Evolutionary conservation across 768 basidiomycete species (phyloP).

Genomic region (Pleurotus giganteus): DNA sequence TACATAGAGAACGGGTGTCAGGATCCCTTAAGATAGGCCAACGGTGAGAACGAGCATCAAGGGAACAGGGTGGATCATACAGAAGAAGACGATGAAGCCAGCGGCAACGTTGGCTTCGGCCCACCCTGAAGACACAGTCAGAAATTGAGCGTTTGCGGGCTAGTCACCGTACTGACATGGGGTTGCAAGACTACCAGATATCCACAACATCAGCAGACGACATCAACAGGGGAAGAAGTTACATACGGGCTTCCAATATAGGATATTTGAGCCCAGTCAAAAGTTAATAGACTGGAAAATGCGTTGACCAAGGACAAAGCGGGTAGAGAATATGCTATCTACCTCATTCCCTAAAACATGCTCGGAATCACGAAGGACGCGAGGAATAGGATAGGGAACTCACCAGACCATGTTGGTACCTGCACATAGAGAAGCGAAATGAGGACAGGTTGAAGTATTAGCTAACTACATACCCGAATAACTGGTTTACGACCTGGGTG

Average conservation of each 20-base stretch:
- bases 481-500: slow-evolving; percentile 53
- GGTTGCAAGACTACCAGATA: slow-evolving; percentile 46
- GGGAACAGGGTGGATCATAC: slow-evolving; percentile 25
- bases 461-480: slow-evolving; percentile 68
- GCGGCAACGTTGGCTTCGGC: slow-evolving; percentile 67
- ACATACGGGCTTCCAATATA: slow-evolving; percentile 60
- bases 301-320: slow-evolving; percentile 37
- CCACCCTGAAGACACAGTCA: slow-evolving; percentile 46
- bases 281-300: slow-evolving; percentile 67
- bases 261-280: slow-evolving; percentile 75
- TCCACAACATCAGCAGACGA: neutral
- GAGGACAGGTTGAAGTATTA: slow-evolving; percentile 16
- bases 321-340: neutral
- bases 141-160: neutral
- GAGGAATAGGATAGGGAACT: neutral
- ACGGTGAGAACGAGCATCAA: neutral
- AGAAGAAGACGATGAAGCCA: slow-evolving; percentile 70
- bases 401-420: slow-evolving; percentile 19
- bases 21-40: slow-evolving; percentile 35
- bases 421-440: neutral
- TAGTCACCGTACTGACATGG: slow-evolving; percentile 38
- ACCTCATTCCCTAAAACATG: slow-evolving; percentile 26
- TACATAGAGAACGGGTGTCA: slow-evolving; percentile 60
- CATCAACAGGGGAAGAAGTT: neutral
- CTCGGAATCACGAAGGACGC: slow-evolving; percentile 49